Conservation (phyloP, 495 filamentous ascomycete species). For the Talaromyces stipitatus region DNA sequence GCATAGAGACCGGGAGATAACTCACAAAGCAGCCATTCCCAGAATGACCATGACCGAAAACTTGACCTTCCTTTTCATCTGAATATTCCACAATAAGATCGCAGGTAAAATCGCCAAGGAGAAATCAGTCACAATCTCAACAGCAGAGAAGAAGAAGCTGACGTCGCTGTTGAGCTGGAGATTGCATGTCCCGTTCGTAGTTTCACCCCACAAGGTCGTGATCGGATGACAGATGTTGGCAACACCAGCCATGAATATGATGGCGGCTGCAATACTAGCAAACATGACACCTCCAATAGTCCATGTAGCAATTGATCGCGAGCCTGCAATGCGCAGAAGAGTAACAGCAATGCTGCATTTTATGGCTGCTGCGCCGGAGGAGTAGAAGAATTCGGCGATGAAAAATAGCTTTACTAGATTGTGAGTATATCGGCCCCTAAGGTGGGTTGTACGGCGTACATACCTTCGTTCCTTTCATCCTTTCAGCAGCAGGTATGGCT, state of each 20-base stretch:
- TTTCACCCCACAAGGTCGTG: neutral
- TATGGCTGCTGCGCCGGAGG: neutral
- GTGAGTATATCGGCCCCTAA: neutral
- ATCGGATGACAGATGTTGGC: constrained; percentile 4
- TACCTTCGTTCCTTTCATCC: neutral
- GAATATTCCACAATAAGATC: constrained; percentile 28
- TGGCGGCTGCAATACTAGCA: neutral
- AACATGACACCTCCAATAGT: neutral
- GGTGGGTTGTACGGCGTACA: neutral
- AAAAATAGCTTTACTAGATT: neutral
- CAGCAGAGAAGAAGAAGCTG: constrained; percentile 2
- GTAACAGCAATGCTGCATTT: constrained; percentile 3
- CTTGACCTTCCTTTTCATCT: constrained; percentile 32
- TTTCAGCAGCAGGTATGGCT: neutral
- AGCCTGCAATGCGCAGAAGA: constrained; percentile 2
- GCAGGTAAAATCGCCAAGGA: constrained; percentile 29
- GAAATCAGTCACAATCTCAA: constrained; percentile 20
- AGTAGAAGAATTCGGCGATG: constrained; percentile 3
- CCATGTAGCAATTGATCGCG: neutral
- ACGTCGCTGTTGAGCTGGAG: neutral
- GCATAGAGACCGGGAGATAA: neutral
- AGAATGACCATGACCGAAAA: constrained; percentile 28
- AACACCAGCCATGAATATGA: constrained; percentile 3
- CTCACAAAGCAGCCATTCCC: constrained; percentile 15
- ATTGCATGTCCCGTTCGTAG: constrained; percentile 1